Evolutionary conservation across 2,329 filamentous ascomycete species (phyloP).

Genomic region (Curvularia hawaiiensis): DNA sequence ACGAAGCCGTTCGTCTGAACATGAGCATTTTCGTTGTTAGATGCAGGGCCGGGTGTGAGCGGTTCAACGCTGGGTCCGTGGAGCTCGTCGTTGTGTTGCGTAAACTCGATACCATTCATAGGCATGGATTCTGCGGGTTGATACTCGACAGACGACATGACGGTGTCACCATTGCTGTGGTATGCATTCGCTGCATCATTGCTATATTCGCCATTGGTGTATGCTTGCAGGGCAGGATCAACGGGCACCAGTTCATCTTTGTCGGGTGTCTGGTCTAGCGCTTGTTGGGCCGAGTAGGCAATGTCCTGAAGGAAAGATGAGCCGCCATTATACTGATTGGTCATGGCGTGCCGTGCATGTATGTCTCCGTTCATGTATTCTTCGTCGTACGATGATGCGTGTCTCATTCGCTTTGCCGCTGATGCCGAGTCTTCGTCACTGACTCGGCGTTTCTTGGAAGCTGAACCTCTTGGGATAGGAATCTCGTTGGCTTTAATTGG

Average conservation of each 20-base stretch:
- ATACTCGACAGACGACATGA: conserved; percentile 45
- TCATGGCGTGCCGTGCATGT: conserved; percentile 31
- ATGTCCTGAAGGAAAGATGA: conserved; percentile 33
- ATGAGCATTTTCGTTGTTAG: conserved; percentile 15
- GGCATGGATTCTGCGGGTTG: conserved; percentile 22
- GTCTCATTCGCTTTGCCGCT: conserved; percentile 35
- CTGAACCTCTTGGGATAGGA: conserved; percentile 63
- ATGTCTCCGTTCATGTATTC: conserved; percentile 31
- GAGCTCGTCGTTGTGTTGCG: conserved; percentile 16
- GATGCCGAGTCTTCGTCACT: conserved; percentile 37
- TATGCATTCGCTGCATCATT: conserved; percentile 22
- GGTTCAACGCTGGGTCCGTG: conserved; percentile 33
- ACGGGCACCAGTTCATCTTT: conserved; percentile 37
- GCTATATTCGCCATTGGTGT: conserved; percentile 24
- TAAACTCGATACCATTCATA: conserved; percentile 24
- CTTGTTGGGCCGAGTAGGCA: conserved; percentile 39
- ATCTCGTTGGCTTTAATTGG: conserved; percentile 67
- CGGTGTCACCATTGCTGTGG: conserved; percentile 28
- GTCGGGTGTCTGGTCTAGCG: conserved; percentile 23
- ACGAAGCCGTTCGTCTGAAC: conserved; percentile 20
- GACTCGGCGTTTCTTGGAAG: conserved; percentile 59
- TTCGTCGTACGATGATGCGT: conserved; percentile 33
- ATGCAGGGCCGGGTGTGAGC: conserved; percentile 32
- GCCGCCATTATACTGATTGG: conserved; percentile 27
- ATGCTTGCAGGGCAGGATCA: conserved; percentile 36